phyloP scores from a whole-genome alignment of 768 basidiomycete species.

The Suillus subalutaceus region DNA sequence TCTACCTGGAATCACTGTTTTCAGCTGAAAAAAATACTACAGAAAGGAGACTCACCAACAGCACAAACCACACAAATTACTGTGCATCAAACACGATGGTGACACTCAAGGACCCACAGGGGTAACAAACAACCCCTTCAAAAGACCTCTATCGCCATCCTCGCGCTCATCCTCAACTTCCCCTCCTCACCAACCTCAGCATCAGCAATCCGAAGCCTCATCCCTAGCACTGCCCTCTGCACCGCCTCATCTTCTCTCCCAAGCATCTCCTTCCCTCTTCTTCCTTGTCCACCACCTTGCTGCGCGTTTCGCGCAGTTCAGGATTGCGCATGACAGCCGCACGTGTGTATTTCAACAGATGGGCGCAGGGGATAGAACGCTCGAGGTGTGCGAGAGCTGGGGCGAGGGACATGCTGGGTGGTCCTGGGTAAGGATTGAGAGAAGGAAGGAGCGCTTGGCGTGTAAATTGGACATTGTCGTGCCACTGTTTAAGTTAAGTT shows the following conservation, averaged over 20 bases:
- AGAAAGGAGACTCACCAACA: background rate
- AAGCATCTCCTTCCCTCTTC: conserved; percentile 51
- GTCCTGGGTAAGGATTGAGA: conserved; percentile 51
- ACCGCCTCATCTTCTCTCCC: conserved; percentile 53
- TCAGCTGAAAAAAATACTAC: background rate
- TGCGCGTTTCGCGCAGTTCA: conserved; percentile 47
- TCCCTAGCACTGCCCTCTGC: conserved; percentile 42
- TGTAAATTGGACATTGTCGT: conserved; percentile 55
- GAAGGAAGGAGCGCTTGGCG: conserved; percentile 56
- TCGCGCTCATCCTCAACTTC: conserved; percentile 28
- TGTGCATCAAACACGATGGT: background rate
- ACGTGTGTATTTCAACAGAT: conserved; percentile 57
- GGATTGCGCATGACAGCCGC: conserved; percentile 61
- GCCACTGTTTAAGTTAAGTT: conserved; percentile 49
- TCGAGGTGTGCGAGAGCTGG: conserved; percentile 33
- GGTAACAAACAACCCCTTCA: conserved; percentile 26
- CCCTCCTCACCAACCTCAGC: conserved; percentile 21
- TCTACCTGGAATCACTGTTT: background rate
- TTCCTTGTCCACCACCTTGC: conserved; percentile 61
- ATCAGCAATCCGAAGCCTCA: conserved; percentile 43
- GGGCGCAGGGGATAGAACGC: conserved; percentile 47
- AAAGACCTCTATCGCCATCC: conserved; percentile 27
- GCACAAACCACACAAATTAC: background rate
- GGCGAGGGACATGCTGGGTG: conserved; percentile 31
- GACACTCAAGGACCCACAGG: background rate